phyloP scores from a whole-genome alignment of 495 filamentous ascomycete species.

The Corynascus novoguineensis region DNA sequence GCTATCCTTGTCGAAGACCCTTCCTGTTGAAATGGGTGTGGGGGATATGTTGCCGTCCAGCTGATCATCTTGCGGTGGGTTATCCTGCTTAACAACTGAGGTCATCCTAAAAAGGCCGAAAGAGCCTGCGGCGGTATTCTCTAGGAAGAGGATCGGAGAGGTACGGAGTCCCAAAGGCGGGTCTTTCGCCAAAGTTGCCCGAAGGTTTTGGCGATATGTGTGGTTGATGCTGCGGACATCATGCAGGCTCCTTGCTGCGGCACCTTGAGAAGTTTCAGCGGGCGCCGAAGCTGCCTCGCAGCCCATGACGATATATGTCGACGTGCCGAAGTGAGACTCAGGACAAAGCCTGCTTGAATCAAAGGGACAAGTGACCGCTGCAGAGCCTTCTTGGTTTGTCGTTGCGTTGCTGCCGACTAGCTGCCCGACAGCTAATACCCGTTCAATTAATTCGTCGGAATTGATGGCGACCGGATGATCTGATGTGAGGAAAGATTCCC shows the following conservation, averaged over 20 bases:
- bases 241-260: too few species aligned
- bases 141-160: too few species aligned
- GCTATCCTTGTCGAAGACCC: too few species aligned
- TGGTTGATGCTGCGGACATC: too few species aligned
- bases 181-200: too few species aligned
- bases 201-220: too few species aligned
- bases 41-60: neutral
- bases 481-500: too few species aligned
- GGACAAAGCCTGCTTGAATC: neutral
- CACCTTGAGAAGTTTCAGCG: too few species aligned
- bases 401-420: neutral
- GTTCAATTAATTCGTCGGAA: too few species aligned
- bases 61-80: neutral
- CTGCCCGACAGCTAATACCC: neutral
- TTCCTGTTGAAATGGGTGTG: too few species aligned
- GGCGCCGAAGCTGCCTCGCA: neutral
- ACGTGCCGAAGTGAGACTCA: neutral
- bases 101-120: neutral
- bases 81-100: neutral
- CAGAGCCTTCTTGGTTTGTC: neutral
- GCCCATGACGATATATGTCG: neutral
- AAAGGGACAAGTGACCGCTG: neutral
- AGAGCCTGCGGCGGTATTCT: neutral
- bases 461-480: too few species aligned
- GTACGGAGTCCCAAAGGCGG: too few species aligned